phyloP scores from a whole-genome alignment of 78 protist genomes.

The Salpingoeca rosetta region DNA sequence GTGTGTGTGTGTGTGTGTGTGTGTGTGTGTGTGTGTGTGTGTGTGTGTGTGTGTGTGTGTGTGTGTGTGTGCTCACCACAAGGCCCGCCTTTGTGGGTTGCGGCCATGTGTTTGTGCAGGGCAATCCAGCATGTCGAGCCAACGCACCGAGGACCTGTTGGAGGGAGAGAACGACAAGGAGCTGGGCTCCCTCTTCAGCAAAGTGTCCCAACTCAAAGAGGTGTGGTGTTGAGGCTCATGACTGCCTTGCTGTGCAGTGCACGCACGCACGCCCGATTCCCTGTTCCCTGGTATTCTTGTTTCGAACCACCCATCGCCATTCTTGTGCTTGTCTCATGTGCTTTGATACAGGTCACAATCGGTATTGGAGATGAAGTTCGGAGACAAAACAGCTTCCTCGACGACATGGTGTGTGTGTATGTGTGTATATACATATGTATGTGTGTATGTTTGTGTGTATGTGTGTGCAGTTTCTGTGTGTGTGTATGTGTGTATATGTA shows the following conservation, averaged over 20 bases:
- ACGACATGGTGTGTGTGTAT: not conserved
- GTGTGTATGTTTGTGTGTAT: not conserved
- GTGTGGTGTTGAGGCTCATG: not conserved
- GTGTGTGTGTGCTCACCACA: too few relatives aligned
- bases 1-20: too few relatives aligned
- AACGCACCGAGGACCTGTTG: not conserved
- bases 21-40: too few relatives aligned
- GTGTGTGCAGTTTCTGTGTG: not conserved
- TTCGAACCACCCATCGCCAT: too few relatives aligned
- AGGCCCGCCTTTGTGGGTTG: too few relatives aligned
- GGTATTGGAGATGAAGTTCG: not conserved
- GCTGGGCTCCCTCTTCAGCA: not conserved
- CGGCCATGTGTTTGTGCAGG: too few relatives aligned
- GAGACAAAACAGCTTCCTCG: not conserved
- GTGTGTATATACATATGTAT: not conserved
- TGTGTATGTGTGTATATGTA: not conserved
- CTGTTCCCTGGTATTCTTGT: not conserved
- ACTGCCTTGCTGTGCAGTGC: not conserved
- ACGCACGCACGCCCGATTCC: not conserved
- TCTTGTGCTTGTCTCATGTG: too few relatives aligned
- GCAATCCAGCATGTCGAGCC: too few relatives aligned
- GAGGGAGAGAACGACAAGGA: not conserved
- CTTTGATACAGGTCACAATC: not conserved
- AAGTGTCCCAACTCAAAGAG: not conserved
- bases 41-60: too few relatives aligned